Percentiles rank a stretch among this genome's conserved stretches.
phyloP scores from a whole-genome alignment of 1,139 yeast genomes.

The Geotrichum candidum region DNA sequence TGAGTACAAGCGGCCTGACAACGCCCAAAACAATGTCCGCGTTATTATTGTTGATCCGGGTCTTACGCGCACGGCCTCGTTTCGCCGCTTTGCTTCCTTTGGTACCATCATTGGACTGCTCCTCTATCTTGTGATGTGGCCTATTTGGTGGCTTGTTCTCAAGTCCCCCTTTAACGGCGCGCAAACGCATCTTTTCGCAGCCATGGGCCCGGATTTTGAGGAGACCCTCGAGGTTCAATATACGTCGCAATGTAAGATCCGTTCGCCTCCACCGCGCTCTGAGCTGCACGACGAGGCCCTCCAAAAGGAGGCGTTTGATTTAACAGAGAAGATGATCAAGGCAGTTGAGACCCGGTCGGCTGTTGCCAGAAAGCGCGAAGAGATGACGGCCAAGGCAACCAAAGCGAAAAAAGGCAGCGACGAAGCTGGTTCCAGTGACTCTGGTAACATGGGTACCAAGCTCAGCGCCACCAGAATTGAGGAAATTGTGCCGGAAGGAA shows the following conservation, averaged over 20 bases:
- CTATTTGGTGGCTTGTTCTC: constrained; percentile 73
- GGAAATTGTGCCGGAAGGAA: neutral
- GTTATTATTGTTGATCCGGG: constrained; percentile 89
- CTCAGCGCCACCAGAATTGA: neutral
- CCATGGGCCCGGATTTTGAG: constrained; percentile 64
- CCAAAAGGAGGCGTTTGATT: constrained; percentile 56
- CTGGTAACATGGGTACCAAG: neutral
- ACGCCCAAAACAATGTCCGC: constrained; percentile 59
- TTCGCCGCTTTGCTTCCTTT: constrained; percentile 69
- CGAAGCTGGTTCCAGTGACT: neutral
- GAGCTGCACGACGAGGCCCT: constrained; percentile 60
- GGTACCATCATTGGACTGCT: constrained; percentile 71
- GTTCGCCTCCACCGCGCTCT: constrained; percentile 48
- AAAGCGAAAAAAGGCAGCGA: neutral
- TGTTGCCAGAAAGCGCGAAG: constrained; percentile 31
- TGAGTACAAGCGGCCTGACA: constrained; percentile 55
- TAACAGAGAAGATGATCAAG: constrained; percentile 53
- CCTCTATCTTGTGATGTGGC: constrained; percentile 62
- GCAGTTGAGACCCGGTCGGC: constrained; percentile 68
- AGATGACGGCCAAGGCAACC: constrained; percentile 21
- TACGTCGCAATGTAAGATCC: constrained; percentile 63
- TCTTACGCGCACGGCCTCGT: constrained; percentile 77
- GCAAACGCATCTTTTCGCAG: constrained; percentile 65
- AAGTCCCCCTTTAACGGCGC: constrained; percentile 75
- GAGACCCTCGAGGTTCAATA: constrained; percentile 59